Base-by-base conservation (phyloP, 2,329 filamentous ascomycete species). In the Exserohilum turcica region DNA sequence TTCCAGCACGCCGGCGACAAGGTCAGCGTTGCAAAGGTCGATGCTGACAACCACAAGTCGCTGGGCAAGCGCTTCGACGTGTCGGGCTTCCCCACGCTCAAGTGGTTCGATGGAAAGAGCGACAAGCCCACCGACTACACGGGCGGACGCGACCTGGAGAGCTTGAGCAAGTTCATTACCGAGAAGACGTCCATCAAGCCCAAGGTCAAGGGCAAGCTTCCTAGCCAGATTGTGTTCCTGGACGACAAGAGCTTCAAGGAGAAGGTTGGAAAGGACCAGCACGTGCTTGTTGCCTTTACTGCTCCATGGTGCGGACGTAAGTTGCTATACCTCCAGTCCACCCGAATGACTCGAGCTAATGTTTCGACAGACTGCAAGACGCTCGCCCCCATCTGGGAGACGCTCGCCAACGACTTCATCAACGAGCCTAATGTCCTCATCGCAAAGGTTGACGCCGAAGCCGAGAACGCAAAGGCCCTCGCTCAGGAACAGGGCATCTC, bases 281-380 rank as follows among this genome's bases (percentile, higher is more conserved):
- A 95, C 76, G 91, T 96, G 16, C 77, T 99, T 49, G 92, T 99
- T 73, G 92, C 95, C 39, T 99, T 99, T 77, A 99, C 95, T 65
- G 93, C 94, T 47, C 92, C 94, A 47, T 97, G 93, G 94, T 99
- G 94, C 78, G 93, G 93, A 76, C 93, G 94, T 97, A 85, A 78
- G 92, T 89, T 6, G 27, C 42, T 0, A 9, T 64, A 63, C 55
- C 13, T 3, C 27, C 21, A 10, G 5, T 7, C 15, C 21, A 5
- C 13, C 19, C 9, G 43, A 12, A 19, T 1, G n/a, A 24, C 9
- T 12, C 50, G 37, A 8, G 46, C 60, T 66, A 35, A 65, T 51
- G 38, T 13, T 29, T 8, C 28, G 28, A 8, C 73, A 97, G 94
- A 99, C 85, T 99, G 94, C 90, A 99, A 99, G 83, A 88, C 71